Evolutionary conservation across 306 rosid species (phyloP).

Genomic region (Pyrus betulifolia): DNA sequence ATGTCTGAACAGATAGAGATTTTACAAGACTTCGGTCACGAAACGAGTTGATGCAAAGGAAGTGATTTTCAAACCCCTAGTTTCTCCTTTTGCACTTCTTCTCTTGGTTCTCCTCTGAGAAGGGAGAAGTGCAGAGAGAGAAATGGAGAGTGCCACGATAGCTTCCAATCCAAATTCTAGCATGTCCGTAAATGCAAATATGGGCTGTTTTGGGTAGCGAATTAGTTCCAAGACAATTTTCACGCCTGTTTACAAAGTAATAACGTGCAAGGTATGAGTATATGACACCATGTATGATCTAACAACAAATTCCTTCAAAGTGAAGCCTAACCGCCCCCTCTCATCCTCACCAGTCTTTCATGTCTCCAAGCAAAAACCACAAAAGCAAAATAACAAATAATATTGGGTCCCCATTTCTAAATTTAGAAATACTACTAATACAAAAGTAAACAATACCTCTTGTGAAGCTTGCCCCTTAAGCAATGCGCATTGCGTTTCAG

Average conservation of each 20-base stretch:
- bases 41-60: too few species aligned
- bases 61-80: too few species aligned
- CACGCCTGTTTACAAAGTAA: background rate
- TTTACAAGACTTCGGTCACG: too few species aligned
- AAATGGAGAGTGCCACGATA: too few species aligned
- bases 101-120: too few species aligned
- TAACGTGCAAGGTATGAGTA: constrained; percentile 10
- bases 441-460: background rate
- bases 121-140: too few species aligned
- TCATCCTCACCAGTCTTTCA: background rate
- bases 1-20: too few species aligned
- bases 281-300: background rate
- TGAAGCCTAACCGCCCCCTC: background rate
- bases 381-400: background rate
- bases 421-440: background rate
- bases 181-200: background rate
- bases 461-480: background rate
- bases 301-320: background rate
- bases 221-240: background rate
- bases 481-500: constrained; percentile 18
- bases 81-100: too few species aligned
- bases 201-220: background rate
- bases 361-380: background rate
- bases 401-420: background rate
- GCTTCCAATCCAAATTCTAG: background rate